Evolutionary conservation across 1,139 yeast genomes (phyloP).

Genomic region (Pichia sp.): DNA sequence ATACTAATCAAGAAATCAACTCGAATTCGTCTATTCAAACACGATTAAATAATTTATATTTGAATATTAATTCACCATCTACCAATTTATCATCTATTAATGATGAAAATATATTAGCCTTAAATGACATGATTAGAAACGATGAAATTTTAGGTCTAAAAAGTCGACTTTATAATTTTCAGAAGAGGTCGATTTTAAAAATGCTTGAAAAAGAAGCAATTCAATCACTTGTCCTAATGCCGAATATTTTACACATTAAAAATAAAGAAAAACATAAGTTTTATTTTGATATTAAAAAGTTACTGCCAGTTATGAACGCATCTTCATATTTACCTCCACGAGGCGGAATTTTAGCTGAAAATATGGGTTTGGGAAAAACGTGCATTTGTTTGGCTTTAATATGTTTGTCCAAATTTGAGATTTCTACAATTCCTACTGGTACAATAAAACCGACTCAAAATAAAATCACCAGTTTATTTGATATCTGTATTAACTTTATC

Average conservation of each 20-base stretch:
- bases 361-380: conserved; percentile 75
- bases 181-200: conserved; percentile 48
- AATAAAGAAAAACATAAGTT: conserved; percentile 21
- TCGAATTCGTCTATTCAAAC: conserved; percentile 11
- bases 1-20: neutral
- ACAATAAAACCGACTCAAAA: conserved; percentile 8
- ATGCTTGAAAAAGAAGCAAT: conserved; percentile 51
- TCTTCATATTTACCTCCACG: conserved; percentile 41
- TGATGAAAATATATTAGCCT: conserved; percentile 15
- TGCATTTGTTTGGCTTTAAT: conserved; percentile 58
- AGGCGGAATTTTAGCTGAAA: conserved; percentile 70
- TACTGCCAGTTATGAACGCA: conserved; percentile 33
- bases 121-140: conserved; percentile 22
- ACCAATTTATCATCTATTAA: conserved; percentile 17
- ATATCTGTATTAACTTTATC: conserved; percentile 40
- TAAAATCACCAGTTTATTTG: conserved; percentile 30
- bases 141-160: conserved; percentile 42
- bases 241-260: conserved; percentile 34
- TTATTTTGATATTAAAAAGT: conserved; percentile 34
- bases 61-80: conserved; percentile 37
- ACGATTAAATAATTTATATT: conserved; percentile 34
- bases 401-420: conserved; percentile 48
- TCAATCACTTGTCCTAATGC: conserved; percentile 34
- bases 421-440: conserved; percentile 40
- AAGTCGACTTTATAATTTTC: conserved; percentile 50